Conservation (phyloP, 73 alveolate genomes). For the Durusdinium trenchii region DNA sequence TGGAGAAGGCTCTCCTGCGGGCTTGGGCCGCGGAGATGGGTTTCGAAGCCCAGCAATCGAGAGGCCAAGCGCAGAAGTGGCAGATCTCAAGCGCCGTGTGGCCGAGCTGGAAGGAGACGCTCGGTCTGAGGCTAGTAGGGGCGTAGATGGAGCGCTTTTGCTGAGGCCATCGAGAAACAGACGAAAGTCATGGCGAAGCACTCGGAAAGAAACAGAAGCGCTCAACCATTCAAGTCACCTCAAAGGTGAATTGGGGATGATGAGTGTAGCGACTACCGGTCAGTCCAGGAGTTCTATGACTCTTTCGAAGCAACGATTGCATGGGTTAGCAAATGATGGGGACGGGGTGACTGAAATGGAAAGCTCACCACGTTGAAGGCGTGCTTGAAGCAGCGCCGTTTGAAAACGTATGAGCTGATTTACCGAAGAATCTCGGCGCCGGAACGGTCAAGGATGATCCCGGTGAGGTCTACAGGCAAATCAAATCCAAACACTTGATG, state of each 20-base stretch:
- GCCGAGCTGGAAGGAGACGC: background rate
- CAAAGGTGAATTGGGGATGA: conserved; percentile 1
- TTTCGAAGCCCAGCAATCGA: background rate
- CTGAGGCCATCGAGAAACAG: background rate
- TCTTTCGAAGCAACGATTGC: background rate
- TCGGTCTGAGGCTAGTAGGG: background rate
- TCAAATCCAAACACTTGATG: background rate
- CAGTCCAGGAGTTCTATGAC: conserved; percentile 21
- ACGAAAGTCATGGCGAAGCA: too few species aligned
- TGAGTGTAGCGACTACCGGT: conserved; percentile 8
- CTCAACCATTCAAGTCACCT: conserved; percentile 3
- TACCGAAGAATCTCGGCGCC: background rate
- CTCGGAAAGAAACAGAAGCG: too few species aligned
- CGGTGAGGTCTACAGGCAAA: background rate
- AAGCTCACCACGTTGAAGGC: background rate
- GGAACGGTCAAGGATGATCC: background rate
- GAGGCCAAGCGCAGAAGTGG: background rate
- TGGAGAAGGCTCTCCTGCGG: too few species aligned
- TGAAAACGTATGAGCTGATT: conserved; percentile 18
- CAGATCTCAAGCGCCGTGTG: background rate
- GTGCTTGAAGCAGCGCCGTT: conserved; percentile 8
- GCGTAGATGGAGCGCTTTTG: background rate
- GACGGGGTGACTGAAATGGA: background rate
- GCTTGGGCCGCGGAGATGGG: too few species aligned
- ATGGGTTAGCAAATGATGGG: conserved; percentile 19